Base-by-base conservation (phyloP, 2,329 filamentous ascomycete genomes). In the Lanzia echinophila region DNA sequence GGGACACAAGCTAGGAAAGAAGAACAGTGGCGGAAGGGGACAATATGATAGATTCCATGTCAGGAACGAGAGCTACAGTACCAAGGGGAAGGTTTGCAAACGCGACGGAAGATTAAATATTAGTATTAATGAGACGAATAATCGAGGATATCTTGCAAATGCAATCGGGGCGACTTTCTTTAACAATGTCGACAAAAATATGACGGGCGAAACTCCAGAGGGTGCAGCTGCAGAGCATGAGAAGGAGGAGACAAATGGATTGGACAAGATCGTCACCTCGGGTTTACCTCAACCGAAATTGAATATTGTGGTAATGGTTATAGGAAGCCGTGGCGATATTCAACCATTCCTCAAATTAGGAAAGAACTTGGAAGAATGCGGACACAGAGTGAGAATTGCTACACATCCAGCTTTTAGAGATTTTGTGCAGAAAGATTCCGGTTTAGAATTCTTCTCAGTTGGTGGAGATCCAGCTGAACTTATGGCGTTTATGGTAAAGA, bases 401-500 rank as follows among this genome's bases (percentile, higher is more conserved):
- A 91, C 87, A 0, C 88, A 92, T 63, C 86, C 87, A 1, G 82
- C 82, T 0, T 92, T 92, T 67, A 82, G 82, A 46, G 80, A 88
- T 0, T 90, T 91, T 62, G 81, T 92, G 1, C 79, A 88, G 62
- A 77, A 84, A 47, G 85, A 90, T 58, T 83, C 76, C 0, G 85
- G 83, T 0, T 75, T 92, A 0, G 88, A 92, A 62, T 92, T 92
- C 71, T 92, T 91, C 69, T 85, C 81, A 1, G 81, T 91, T 2
- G 88, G 88, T 1, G 88, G 88, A 1, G 84, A 92, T 62, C 88
- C 88, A 2, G 82, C 84, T 0, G 87, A 91, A 68, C 73, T 94
- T 1, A 92, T 92, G 88, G 84, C 86, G 0, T 92, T 90, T 68
- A 92, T 94, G 88, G 67, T 15, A 83, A 91, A 66, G 89, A 91